Evolutionary conservation across 768 basidiomycete species (phyloP).

Genomic region (Crepidotus variabilis): DNA sequence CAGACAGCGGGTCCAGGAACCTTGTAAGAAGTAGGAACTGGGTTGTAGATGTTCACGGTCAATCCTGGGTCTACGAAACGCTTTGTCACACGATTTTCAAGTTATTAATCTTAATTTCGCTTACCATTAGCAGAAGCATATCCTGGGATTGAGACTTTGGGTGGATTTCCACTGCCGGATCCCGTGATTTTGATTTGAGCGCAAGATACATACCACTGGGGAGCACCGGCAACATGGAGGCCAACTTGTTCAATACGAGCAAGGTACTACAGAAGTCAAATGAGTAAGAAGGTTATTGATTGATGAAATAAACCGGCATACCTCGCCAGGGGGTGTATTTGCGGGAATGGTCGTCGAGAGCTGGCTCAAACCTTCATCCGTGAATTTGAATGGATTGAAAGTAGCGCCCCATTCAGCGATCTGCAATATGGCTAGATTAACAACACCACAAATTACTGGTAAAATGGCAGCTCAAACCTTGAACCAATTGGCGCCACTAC

Average conservation of each 20-base stretch:
- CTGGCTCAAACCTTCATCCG: conserved; percentile 24
- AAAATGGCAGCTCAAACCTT: conserved; percentile 27
- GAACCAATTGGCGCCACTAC: conserved; percentile 49
- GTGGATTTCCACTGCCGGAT: conserved; percentile 39
- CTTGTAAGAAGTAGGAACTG: conserved; percentile 32
- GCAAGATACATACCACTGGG: conserved; percentile 47
- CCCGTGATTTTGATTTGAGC: conserved; percentile 43
- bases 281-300: neutral
- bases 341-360: conserved; percentile 39
- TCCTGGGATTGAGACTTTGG: conserved; percentile 46
- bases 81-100: neutral
- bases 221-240: conserved; percentile 41
- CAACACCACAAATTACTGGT: neutral
- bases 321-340: conserved; percentile 38
- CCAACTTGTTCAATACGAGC: conserved; percentile 45
- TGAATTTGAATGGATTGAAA: conserved; percentile 35
- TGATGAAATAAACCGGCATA: conserved; percentile 9
- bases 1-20: conserved; percentile 16
- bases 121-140: conserved; percentile 35
- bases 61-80: conserved; percentile 41
- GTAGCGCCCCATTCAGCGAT: conserved; percentile 39
- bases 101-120: neutral
- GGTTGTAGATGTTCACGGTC: conserved; percentile 39
- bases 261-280: conserved; percentile 29
- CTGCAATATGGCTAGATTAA: conserved; percentile 17